Evolutionary conservation across 176 grass and related monocot genomes (phyloP).

Genomic region (Raddia guianensis): DNA sequence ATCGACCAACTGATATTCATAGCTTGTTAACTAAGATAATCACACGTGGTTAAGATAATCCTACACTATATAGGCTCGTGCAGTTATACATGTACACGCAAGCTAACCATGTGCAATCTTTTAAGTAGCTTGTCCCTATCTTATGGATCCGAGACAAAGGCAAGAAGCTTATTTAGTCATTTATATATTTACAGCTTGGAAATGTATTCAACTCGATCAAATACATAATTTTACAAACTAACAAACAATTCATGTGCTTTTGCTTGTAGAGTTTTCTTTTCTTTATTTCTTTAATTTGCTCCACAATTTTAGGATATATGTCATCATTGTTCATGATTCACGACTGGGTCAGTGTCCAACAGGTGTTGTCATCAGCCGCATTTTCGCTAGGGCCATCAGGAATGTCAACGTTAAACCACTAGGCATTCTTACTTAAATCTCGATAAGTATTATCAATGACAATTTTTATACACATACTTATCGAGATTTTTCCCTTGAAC

Average conservation of each 20-base stretch:
- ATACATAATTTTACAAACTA: background rate
- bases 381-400: background rate
- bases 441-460: background rate
- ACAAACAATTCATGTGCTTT: background rate
- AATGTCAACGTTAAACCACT: constrained; percentile 36
- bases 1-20: background rate
- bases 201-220: constrained; percentile 4
- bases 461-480: background rate
- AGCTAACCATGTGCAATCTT: constrained; percentile 3
- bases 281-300: background rate
- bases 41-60: background rate
- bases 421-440: background rate
- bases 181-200: background rate
- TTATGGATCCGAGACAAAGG: constrained; percentile 13
- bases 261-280: background rate
- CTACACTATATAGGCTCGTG: background rate
- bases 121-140: constrained; percentile 20
- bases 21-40: background rate
- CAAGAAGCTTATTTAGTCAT: background rate
- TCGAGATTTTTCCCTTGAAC: background rate
- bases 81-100: background rate
- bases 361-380: constrained; percentile 23
- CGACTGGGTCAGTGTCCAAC: constrained; percentile 7
- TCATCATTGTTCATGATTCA: constrained; percentile 6
- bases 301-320: background rate